Base-by-base conservation (phyloP, 2,329 filamentous ascomycete genomes). In the Exutisphaerella laricina region DNA sequence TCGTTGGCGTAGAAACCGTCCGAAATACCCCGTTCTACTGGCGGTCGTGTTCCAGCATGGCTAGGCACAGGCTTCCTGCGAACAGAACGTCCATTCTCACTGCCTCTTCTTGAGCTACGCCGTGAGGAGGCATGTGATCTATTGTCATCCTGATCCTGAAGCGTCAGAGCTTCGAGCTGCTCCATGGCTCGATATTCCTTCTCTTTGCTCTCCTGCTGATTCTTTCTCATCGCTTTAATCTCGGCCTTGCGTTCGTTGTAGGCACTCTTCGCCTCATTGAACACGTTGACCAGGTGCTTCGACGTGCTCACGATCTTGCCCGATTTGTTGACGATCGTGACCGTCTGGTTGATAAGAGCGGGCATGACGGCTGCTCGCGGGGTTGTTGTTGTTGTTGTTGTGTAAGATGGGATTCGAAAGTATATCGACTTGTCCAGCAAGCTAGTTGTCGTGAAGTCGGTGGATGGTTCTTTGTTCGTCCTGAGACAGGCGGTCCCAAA, bases 251-350 rank as follows among this genome's bases (percentile, higher is more conserved):
- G 86, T 60, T 94, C 87, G 44, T 82, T 77, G 67, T 97, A 97
- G 45, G 86, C 85, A 41, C 82, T 80, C 62, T 87, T 88, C 51
- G 89, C 90, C 63, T 96, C 88, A 64, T 88, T 94, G 74, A 94
- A 94, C 60, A 96, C 84, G 62, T 81, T 83, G 60, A 94, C 78
- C 17, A 97, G 73, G 57, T 95, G 86, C 69, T 94, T 95, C 60
- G 88, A 87, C 46, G 84, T 92, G 73, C 82, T 89, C 57, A 95
- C 86, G 38, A 94, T 82, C 69, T 94, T 94, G 58, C 88, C 88
- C 45, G 87, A 92, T 65, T 79, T 88, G 71, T 94, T 92, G 67
- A 94, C 84, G 59, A 94, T 85, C 54, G 87, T 89, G 55, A 95
- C 81, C 37, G 86, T 90, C 67, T 94, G 83, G 50, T 76, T 73